These are phyloP conservation scores for Pichia sp. DNA, from an alignment of 1,139 yeast genomes.

Conservation along the genomic window DNA sequence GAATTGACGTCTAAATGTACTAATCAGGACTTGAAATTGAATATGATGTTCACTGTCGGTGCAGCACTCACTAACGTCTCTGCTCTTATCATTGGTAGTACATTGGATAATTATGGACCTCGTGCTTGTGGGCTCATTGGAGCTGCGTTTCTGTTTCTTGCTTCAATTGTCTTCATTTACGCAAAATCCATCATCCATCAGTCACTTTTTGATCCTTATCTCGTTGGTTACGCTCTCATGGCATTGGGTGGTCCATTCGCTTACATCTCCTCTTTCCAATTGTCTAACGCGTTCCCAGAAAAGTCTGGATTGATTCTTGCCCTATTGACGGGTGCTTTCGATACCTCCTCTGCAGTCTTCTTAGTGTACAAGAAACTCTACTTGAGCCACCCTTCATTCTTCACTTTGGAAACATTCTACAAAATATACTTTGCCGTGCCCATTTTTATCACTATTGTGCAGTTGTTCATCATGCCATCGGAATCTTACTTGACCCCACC, in stretches of 20 bases:
- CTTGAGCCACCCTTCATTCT: constrained; percentile 23
- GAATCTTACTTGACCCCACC: constrained; percentile 37
- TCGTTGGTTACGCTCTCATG: constrained; percentile 35
- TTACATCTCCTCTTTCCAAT: constrained; percentile 39
- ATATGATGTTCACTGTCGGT: constrained; percentile 50
- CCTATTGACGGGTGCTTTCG: constrained; percentile 68
- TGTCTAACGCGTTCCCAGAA: constrained; percentile 41
- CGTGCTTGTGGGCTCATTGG: constrained; percentile 47
- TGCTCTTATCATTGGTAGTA: constrained; percentile 49
- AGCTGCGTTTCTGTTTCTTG: constrained; percentile 35
- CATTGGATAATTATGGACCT: constrained; percentile 49
- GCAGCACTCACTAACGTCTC: constrained; percentile 51
- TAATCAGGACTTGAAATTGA: constrained; percentile 47
- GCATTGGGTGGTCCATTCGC: constrained; percentile 44
- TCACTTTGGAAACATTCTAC: constrained; percentile 35
- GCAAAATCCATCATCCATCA: constrained; percentile 18
- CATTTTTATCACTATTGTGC: constrained; percentile 42
- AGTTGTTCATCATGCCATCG: constrained; percentile 44
- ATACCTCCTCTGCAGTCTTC: constrained; percentile 56
- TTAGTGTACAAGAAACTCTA: constrained; percentile 41
- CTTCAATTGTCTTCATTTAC: constrained; percentile 34
- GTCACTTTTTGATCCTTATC: constrained; percentile 32
- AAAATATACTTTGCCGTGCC: constrained; percentile 44
- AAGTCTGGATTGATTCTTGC: constrained; percentile 68
- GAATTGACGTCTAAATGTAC: constrained; percentile 31